These are phyloP conservation scores for Mucor racemosus DNA, from an alignment of 371 early-diverging fungal species.

Conservation along the genomic window DNA sequence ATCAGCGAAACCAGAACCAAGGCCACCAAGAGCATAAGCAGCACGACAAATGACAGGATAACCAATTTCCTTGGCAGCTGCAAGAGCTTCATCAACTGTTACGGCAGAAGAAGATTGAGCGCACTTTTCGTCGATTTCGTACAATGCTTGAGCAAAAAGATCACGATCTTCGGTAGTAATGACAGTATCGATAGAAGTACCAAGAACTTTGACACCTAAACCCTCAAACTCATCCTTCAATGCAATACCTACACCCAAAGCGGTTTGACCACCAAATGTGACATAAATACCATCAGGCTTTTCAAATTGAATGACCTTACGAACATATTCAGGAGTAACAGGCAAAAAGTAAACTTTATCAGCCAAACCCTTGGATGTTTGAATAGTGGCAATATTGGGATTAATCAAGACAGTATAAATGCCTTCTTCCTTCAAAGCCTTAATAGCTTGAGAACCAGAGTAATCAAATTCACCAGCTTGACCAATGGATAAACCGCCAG, in stretches of 20 bases:
- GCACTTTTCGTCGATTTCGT: conserved; percentile 83
- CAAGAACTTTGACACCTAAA: conserved; percentile 88
- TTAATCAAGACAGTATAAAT: conserved; percentile 93
- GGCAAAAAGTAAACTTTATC: conserved; percentile 96
- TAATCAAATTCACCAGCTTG: conserved; percentile 99
- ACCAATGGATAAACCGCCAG: conserved; percentile 95
- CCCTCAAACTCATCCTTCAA: conserved; percentile 82
- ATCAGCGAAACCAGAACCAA: conserved; percentile 95
- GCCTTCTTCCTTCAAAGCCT: conserved; percentile 94
- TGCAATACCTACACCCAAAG: conserved; percentile 90
- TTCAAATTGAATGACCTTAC: conserved; percentile 89
- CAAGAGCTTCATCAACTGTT: conserved; percentile 81
- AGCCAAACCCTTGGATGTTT: conserved; percentile 91
- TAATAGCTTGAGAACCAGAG: conserved; percentile 95
- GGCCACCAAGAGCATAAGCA: conserved; percentile 92
- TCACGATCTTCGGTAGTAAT: conserved; percentile 95
- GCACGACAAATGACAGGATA: conserved; percentile 94
- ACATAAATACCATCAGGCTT: conserved; percentile 93
- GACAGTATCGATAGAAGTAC: conserved; percentile 91
- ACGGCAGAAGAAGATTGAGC: conserved; percentile 81
- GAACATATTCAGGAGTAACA: conserved; percentile 89
- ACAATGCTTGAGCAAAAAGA: conserved; percentile 86
- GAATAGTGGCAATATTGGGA: conserved; percentile 97
- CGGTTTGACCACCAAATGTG: conserved; percentile 97
- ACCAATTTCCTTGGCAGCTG: conserved; percentile 83